Percentiles rank a stretch among this genome's conserved stretches.
These are phyloP conservation scores for Ceratocystis variospora DNA, from an alignment of 2,329 filamentous ascomycete species.

Conservation along the genomic window DNA sequence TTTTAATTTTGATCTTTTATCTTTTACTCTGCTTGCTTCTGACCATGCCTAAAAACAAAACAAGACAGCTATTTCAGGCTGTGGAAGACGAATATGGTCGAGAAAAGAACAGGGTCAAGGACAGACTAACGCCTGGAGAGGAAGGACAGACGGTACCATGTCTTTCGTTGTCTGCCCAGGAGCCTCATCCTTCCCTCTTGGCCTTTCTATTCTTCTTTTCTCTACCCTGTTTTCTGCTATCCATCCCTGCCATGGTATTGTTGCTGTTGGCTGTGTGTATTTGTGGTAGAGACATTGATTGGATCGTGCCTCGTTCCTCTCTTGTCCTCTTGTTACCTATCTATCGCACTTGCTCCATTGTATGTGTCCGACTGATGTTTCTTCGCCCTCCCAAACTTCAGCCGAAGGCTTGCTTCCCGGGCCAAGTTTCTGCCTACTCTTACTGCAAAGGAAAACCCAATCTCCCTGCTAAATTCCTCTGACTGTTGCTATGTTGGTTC, in stretches of 20 bases:
- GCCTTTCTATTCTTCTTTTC: neutral
- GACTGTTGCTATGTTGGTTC: neutral
- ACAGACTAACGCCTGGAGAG: neutral
- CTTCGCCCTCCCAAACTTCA: too few species aligned
- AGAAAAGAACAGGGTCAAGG: neutral
- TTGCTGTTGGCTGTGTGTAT: neutral
- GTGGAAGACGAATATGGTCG: neutral
- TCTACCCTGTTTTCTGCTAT: conserved; percentile 3
- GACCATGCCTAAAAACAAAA: neutral
- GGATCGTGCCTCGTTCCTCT: conserved; percentile 15
- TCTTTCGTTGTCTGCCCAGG: neutral
- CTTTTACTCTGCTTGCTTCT: neutral
- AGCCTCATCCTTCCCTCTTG: neutral
- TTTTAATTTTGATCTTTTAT: neutral
- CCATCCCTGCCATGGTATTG: conserved; percentile 12
- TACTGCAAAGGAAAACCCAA: neutral
- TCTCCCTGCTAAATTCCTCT: neutral
- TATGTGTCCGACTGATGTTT: too few species aligned
- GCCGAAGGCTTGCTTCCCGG: too few species aligned
- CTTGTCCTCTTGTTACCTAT: too few species aligned
- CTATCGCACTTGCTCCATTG: too few species aligned
- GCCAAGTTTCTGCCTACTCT: too few species aligned
- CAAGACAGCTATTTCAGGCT: neutral
- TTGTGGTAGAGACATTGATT: too few species aligned
- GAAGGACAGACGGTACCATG: neutral